Evolutionary conservation across 257 asterid genomes (phyloP), one percentile per base, ranked within the genome.

Genomic region (Scutellaria minor): DNA sequence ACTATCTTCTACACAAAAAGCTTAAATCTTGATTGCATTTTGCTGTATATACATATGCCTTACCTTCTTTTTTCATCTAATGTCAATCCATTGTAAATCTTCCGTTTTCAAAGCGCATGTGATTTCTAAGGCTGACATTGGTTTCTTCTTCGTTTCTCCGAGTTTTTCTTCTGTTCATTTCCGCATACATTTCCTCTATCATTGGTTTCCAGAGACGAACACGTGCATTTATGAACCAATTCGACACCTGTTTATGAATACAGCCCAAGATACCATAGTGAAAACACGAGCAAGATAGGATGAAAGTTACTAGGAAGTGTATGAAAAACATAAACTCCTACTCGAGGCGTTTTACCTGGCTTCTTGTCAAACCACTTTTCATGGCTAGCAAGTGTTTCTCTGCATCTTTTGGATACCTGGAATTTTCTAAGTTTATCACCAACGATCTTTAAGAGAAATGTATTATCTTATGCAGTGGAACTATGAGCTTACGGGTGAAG

Each of bases 121-220:
- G 83, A 41, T 66, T 83, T 64, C 84, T 83, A 18, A 70, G 78
- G 18, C 39, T 46, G 45, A 78, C 74, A 8, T 79, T 75, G 18
- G 18, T 60, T 57, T 75, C 87, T 63, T 82, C 90, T n/a, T 82
- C 78, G 27, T 64, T 75, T 44, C 72, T 76, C 0, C 61, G 80
- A 60, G 72, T 71, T 71, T 78, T 86, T 67, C 95, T 81, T 68
- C 87, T 73, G 71, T 85, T 89, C 91, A 90, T 88, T 85, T 92
- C 98, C 0, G 91, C 88, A 55, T 86, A 90, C 98, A 90, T 90
- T 74, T 92, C 98, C 84, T 92, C 98, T 24, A 92, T 90, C 97
- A 92, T 84, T 8, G 98, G 98, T 68, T 92, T 92, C 98, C 98
- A 92, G 5, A 92, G 88, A 8, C 97, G 89, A 41, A 92, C 98